Conservation (phyloP, 352 stramenopile genomes). For the Peronospora tabacina region DNA sequence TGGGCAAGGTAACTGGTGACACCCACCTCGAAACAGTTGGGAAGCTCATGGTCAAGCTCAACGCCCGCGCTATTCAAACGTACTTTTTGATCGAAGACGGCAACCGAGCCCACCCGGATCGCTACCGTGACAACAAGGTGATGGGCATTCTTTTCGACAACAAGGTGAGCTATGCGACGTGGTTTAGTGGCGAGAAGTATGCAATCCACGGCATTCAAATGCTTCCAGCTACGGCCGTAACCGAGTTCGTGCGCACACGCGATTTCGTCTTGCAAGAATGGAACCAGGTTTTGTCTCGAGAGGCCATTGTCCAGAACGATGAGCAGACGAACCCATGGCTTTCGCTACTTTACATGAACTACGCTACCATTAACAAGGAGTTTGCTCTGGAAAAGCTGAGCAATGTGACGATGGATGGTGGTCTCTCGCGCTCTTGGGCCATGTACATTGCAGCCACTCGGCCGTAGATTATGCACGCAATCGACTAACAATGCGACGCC, state of each 20-base stretch:
- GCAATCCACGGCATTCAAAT: conserved; percentile 78
- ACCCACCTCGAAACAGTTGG: conserved; percentile 30
- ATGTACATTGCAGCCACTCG: conserved; percentile 63
- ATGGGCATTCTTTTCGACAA: conserved; percentile 71
- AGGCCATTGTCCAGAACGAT: conserved; percentile 31
- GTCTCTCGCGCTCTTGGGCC: conserved; percentile 64
- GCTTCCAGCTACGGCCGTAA: conserved; percentile 55
- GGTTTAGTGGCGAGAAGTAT: conserved; percentile 64
- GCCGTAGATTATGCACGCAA: conserved; percentile 11
- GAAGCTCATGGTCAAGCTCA: conserved; percentile 44
- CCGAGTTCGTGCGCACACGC: conserved; percentile 42
- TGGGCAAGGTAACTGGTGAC: conserved; percentile 32
- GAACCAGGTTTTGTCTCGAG: conserved; percentile 37
- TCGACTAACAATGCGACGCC: conserved; percentile 16
- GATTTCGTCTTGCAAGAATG: conserved; percentile 52
- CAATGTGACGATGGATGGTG: conserved; percentile 57
- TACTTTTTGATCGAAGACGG: conserved; percentile 44
- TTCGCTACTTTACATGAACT: conserved; percentile 74
- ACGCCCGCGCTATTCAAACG: conserved; percentile 37
- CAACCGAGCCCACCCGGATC: conserved; percentile 35
- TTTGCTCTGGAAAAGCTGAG: conserved; percentile 48
- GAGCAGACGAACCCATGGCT: conserved; percentile 56
- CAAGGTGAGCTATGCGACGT: conserved; percentile 66
- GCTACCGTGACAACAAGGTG: conserved; percentile 49
- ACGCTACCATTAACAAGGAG: conserved; percentile 52